phyloP scores from a whole-genome alignment of 2,329 filamentous ascomycete species.

The Aspergillus sp. region DNA sequence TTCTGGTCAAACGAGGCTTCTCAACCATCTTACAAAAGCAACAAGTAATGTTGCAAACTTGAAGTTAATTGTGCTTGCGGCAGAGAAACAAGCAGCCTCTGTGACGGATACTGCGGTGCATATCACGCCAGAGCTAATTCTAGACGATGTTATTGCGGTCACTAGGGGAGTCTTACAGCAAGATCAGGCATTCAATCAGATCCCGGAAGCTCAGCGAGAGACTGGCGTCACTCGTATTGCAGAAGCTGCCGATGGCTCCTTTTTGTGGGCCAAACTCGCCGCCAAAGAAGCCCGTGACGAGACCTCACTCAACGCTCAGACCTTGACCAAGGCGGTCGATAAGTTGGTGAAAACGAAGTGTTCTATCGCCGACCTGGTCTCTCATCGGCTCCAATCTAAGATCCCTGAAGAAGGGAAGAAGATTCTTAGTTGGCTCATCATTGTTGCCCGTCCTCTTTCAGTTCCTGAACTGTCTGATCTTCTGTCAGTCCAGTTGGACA shows the following conservation, averaged over 20 bases:
- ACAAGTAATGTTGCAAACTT: slow-evolving; percentile 17
- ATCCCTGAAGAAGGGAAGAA: slow-evolving; percentile 26
- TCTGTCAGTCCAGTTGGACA: slow-evolving; percentile 25
- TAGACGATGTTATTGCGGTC: slow-evolving; percentile 33
- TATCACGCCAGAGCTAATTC: slow-evolving; percentile 27
- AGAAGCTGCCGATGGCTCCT: slow-evolving; percentile 31
- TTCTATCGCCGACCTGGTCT: slow-evolving; percentile 27
- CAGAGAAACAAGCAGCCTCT: slow-evolving; percentile 12
- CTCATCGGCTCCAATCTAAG: slow-evolving; percentile 17
- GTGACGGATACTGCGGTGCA: slow-evolving; percentile 14
- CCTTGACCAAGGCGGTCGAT: slow-evolving; percentile 24
- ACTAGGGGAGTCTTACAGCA: slow-evolving; percentile 22
- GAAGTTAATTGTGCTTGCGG: slow-evolving; percentile 28
- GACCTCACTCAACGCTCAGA: slow-evolving; percentile 12
- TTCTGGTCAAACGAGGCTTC: slow-evolving; percentile 22
- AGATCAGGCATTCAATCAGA: slow-evolving; percentile 14
- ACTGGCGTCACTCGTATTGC: slow-evolving; percentile 26
- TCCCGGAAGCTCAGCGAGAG: slow-evolving; percentile 30
- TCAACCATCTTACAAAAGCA: slow-evolving; percentile 21
- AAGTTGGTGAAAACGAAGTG: slow-evolving; percentile 18
- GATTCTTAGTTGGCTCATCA: slow-evolving; percentile 35
- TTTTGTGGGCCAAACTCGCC: slow-evolving; percentile 36
- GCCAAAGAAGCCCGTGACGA: slow-evolving; percentile 26
- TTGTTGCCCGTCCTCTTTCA: slow-evolving; percentile 30
- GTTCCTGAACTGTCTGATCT: slow-evolving; percentile 27